phyloP scores from a whole-genome alignment of 1,284 basidiomycete genomes.

The Pisolithus thermaeus region DNA sequence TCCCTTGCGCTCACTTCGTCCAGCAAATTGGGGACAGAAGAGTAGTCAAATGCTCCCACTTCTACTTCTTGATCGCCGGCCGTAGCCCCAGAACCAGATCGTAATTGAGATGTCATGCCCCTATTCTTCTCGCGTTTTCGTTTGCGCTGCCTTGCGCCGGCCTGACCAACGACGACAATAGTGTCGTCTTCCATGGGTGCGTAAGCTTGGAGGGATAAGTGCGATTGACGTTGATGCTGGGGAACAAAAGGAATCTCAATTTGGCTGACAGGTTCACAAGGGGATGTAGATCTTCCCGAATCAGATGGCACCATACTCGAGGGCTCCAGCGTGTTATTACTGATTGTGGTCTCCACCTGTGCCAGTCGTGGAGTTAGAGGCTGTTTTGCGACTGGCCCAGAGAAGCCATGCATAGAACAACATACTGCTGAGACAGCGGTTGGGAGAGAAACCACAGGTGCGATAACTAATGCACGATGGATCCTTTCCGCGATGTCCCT shows the following conservation, averaged over 20 bases:
- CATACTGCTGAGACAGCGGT: conserved; percentile 12
- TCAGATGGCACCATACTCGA: conserved; percentile 5
- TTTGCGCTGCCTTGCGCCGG: conserved; percentile 56
- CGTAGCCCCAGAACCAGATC: conserved; percentile 6
- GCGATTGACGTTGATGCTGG: conserved; percentile 39
- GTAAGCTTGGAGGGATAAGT: conserved; percentile 13
- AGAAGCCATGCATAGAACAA: neutral
- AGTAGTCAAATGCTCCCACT: conserved; percentile 69
- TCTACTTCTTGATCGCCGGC: conserved; percentile 16
- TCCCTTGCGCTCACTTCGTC: conserved; percentile 43
- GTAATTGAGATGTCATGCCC: neutral
- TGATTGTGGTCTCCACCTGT: neutral
- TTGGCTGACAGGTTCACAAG: conserved; percentile 32
- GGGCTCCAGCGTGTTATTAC: conserved; percentile 1
- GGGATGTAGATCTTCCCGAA: conserved; percentile 10
- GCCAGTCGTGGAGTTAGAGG: neutral
- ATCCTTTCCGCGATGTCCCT: conserved; percentile 49
- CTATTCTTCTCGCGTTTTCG: conserved; percentile 31
- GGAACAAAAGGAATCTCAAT: conserved; percentile 72
- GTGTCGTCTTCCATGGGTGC: conserved; percentile 46
- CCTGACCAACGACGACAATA: conserved; percentile 67
- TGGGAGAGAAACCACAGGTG: conserved; percentile 43
- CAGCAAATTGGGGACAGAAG: conserved; percentile 67
- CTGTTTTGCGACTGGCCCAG: neutral
- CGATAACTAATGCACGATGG: conserved; percentile 47